A percentile compares a stretch with the other conserved stretches of the same genome.
phyloP scores from a whole-genome alignment of 805 yeast genomes.

The Wickerhamomyces pijperi region DNA sequence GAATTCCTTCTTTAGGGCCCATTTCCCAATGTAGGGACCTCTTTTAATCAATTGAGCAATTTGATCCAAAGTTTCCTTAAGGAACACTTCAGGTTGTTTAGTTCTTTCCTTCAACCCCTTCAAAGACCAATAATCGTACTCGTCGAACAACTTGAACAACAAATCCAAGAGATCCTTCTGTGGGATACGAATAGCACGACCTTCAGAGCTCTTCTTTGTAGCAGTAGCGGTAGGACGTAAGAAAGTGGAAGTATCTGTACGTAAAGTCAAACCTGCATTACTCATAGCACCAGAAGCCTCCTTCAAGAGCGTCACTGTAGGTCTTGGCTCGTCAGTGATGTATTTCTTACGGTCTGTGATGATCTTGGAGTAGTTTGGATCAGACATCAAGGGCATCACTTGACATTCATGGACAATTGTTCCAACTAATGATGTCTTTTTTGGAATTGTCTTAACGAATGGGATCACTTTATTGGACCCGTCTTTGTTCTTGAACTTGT shows the following conservation, averaged over 20 bases:
- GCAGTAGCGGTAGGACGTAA: constrained; percentile 35
- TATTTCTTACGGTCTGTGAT: constrained; percentile 43
- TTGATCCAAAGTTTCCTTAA: constrained; percentile 82
- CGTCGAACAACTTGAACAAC: constrained; percentile 82
- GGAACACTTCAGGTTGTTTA: constrained; percentile 87
- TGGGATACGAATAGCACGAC: constrained; percentile 90
- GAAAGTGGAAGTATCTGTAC: constrained; percentile 61
- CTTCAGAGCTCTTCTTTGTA: constrained; percentile 40
- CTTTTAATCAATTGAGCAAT: constrained; percentile 84
- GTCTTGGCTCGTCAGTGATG: constrained; percentile 37
- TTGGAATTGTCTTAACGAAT: constrained; percentile 79
- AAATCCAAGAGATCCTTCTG: constrained; percentile 83
- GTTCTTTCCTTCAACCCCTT: constrained; percentile 91
- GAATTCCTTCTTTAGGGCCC: constrained; percentile 83
- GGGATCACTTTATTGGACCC: constrained; percentile 46
- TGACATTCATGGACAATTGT: constrained; percentile 89
- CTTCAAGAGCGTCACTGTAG: constrained; percentile 56
- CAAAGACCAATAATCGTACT: constrained; percentile 93
- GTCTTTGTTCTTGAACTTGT: constrained; percentile 26
- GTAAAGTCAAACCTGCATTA: constrained; percentile 75
- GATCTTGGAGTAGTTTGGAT: constrained; percentile 58
- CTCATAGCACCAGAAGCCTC: constrained; percentile 83
- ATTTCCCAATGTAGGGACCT: constrained; percentile 92
- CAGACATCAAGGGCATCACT: constrained; percentile 67
- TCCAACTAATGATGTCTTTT: constrained; percentile 76